Evolutionary conservation across 2,329 filamentous ascomycete species (phyloP), one percentile per base, ranked within the genome.

Genomic region (Xylariaceae sp.): DNA sequence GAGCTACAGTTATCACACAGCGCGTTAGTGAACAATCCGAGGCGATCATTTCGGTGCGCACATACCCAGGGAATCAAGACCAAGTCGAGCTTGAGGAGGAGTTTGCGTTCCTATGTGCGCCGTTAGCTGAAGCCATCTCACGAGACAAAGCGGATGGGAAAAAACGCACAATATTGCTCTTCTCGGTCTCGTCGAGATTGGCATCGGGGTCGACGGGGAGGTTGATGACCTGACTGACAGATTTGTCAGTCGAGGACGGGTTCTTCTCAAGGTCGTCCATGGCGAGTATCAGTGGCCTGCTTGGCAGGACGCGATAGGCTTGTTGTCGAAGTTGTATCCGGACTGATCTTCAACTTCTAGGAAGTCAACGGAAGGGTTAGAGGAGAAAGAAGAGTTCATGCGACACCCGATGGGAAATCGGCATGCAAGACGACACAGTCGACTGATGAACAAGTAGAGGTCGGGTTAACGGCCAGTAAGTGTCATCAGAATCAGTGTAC

Each of bases 111-210:
- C 73, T 74, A 55, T 37, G 59, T 23, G 8, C n/a, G 50, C 13
- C n/a, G 52, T 64, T 39, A 64, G 62, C 51, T 48, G 49, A 30
- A 66, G 53, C 66, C 60, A 55, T 30, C n/a, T 42, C 15, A 49
- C 52, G 7, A 45, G n/a, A 35, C n/a, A 45, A 18, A 35, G 18
- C n/a, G 9, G 30, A n/a, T 9, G n/a, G 51, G 23, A 8, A 44
- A 3, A 35, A 37, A 53, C 77, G 59, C 73, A 86, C 84, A 65
- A 82, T 80, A 52, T 74, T 76, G 18, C 79, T 80, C 61, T 74
- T 78, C 65, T 87, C 83, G 62, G 82, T 82, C 2, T 79, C 78
- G 56, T 75, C 82, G 54, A 85, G 72, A 8, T 80, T 79, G 30
- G 79, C 81, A 68, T 87, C 84, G 0, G 84, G 84, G 65, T 87